These are phyloP conservation scores for Acer negundo DNA, from an alignment of 345 rosid genomes.

Conservation along the genomic window DNA sequence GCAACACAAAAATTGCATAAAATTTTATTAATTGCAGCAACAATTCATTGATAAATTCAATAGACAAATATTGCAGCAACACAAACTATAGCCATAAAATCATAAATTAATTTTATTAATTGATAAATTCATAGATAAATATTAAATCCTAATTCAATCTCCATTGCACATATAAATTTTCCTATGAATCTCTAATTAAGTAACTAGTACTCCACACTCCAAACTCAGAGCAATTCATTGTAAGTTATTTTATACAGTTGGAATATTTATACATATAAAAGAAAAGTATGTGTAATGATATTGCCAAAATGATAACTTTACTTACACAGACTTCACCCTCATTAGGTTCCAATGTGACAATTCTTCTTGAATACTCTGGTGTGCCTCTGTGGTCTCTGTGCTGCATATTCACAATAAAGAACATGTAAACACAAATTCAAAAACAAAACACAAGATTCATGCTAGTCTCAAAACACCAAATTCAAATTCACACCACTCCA, in stretches of 20 bases:
- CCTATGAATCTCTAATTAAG: not conserved
- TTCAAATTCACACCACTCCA: no score
- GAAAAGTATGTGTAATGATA: not conserved
- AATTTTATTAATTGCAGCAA: no score
- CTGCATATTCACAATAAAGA: slow-evolving; percentile 49
- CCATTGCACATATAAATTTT: not conserved
- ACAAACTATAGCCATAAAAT: no score
- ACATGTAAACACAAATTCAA: not conserved
- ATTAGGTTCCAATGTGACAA: slow-evolving; percentile 75
- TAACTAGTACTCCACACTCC: not conserved
- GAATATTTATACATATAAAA: no score
- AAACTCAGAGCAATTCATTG: no score
- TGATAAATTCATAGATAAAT: not conserved
- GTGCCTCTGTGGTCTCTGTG: slow-evolving; percentile 88
- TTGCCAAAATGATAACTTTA: slow-evolving; percentile 16
- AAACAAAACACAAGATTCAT: not conserved
- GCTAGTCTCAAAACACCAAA: no score
- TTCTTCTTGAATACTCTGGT: slow-evolving; percentile 75
- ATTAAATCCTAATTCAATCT: not conserved
- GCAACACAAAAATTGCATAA: no score
- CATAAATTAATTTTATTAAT: not conserved
- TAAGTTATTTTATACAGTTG: not conserved
- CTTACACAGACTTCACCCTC: slow-evolving; percentile 71
- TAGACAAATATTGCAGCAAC: no score
- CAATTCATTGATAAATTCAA: no score